Base-by-base conservation (phyloP, 345 rosid genomes). In the Turnera subulata region DNA sequence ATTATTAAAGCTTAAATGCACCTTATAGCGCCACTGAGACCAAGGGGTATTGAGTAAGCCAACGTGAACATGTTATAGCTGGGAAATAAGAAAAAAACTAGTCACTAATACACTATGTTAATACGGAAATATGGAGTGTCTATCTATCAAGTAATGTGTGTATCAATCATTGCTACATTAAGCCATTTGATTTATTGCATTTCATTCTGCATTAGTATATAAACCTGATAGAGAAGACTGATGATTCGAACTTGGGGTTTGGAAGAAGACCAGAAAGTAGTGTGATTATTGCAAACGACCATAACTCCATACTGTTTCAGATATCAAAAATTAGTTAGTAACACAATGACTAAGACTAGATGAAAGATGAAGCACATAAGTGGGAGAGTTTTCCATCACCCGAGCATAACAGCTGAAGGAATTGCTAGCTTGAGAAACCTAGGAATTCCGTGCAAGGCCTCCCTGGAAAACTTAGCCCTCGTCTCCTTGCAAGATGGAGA, bases 331-430 rank as follows among this genome's bases (percentile, higher is more conserved):
- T 1, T 16, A 19, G n/a, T 6, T 2, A 40, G 45, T 40, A 12
- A 40, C n/a, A 40, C n/a, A 40, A 40, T 40, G 45, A 40, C 45
- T 40, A 15, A 12, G 11, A 40, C 45, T 5, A 15, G 4, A 40
- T 11, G 45, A 5, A 40, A 12, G 45, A 12, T 10, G 14, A 40
- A 40, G 20, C 33, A 25, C 10, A 15, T 23, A n/a, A n/a, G 35
- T 29, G 35, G 35, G 35, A 29, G 35, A 29, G 35, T 3, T 29
- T 4, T 29, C 35, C 35, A 29, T 39, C 57, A 77, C 82, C 82
- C 58, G 52, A 77, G 38, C 82, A 77, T 77, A n/a, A 77, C 33
- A 32, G 82, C 71, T 35, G 82, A 77, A 56, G 82, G 78, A 60
- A 77, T 61, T 48, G 73, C 78, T 32, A 77, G 66, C 38, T 64